phyloP scores from a whole-genome alignment of 768 basidiomycete genomes.

The Megacollybia marginata region DNA sequence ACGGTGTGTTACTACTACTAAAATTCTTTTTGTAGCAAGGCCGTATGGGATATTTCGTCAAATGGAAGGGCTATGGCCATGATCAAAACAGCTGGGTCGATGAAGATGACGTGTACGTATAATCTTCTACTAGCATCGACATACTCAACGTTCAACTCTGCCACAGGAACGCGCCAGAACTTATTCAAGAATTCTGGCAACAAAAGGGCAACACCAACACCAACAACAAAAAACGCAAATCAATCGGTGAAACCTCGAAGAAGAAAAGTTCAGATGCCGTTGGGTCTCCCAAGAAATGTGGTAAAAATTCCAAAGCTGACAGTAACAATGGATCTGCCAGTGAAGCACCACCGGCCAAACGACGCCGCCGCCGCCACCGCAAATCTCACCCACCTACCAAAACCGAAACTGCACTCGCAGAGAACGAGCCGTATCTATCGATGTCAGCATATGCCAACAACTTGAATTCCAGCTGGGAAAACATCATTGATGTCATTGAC shows the following conservation, averaged over 20 bases:
- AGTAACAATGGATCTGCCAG: slow-evolving; percentile 32
- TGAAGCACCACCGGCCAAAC: slow-evolving; percentile 12
- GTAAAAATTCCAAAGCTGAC: slow-evolving; percentile 26
- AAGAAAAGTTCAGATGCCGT: slow-evolving; percentile 16
- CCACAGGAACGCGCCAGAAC: slow-evolving; percentile 63
- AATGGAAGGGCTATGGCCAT: slow-evolving; percentile 65
- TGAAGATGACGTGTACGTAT: slow-evolving; percentile 62
- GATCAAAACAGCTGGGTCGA: slow-evolving; percentile 78
- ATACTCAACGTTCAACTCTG: slow-evolving; percentile 1
- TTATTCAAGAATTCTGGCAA: slow-evolving; percentile 63
- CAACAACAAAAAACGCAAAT: slow-evolving; percentile 31
- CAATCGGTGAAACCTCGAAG: slow-evolving; percentile 24
- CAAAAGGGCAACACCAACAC: no score
- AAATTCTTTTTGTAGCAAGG: slow-evolving; percentile 41
- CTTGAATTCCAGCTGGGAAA: slow-evolving; percentile 62
- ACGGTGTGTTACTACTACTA: neutral
- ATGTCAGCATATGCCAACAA: slow-evolving; percentile 51
- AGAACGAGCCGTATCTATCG: slow-evolving; percentile 28
- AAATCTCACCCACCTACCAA: slow-evolving; percentile 22
- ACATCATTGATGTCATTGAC: slow-evolving; percentile 53
- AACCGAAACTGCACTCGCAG: slow-evolving; percentile 11
- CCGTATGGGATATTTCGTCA: slow-evolving; percentile 66
- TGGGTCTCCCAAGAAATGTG: slow-evolving; percentile 31
- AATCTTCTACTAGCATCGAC: neutral
- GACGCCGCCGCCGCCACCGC: no score